phyloP scores from a whole-genome alignment of 352 stramenopile genomes.

The Phytophthora foliorum region DNA sequence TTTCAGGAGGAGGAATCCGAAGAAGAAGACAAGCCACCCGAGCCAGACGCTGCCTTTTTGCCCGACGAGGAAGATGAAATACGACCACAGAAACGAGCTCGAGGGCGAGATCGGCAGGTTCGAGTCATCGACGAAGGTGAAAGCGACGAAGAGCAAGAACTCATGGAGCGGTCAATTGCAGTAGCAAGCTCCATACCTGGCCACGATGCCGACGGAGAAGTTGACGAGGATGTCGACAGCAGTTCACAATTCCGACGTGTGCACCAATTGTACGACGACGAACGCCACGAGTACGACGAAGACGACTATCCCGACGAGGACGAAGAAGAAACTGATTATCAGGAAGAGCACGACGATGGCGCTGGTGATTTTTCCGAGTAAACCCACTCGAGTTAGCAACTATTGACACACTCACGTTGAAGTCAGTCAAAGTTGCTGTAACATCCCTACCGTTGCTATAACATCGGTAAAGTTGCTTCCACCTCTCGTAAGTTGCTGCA shows the following conservation, averaged over 20 bases:
- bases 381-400: no score
- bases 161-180: constrained; percentile 30
- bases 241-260: constrained; percentile 26
- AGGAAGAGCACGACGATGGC: constrained; percentile 31
- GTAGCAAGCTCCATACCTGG: neutral
- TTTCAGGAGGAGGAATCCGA: constrained; percentile 40
- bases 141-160: constrained; percentile 44
- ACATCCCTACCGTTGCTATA: neutral
- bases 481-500: neutral
- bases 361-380: constrained; percentile 4
- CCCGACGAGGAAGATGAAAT: constrained; percentile 5
- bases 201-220: constrained; percentile 19
- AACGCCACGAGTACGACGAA: constrained; percentile 26
- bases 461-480: neutral
- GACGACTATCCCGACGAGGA: constrained; percentile 35
- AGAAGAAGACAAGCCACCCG: constrained; percentile 23
- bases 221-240: constrained; percentile 12
- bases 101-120: constrained; percentile 23
- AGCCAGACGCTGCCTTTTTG: constrained; percentile 3
- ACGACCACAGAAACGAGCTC: constrained; percentile 32
- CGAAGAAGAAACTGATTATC: constrained; percentile 22
- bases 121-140: constrained; percentile 47
- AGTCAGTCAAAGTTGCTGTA: neutral
- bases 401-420: neutral
- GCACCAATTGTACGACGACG: constrained; percentile 34